A percentile compares a stretch with the other conserved stretches of the same genome.
phyloP scores from a whole-genome alignment of 2,329 filamentous ascomycete species.

The Teratosphaeria epicoccoides region DNA sequence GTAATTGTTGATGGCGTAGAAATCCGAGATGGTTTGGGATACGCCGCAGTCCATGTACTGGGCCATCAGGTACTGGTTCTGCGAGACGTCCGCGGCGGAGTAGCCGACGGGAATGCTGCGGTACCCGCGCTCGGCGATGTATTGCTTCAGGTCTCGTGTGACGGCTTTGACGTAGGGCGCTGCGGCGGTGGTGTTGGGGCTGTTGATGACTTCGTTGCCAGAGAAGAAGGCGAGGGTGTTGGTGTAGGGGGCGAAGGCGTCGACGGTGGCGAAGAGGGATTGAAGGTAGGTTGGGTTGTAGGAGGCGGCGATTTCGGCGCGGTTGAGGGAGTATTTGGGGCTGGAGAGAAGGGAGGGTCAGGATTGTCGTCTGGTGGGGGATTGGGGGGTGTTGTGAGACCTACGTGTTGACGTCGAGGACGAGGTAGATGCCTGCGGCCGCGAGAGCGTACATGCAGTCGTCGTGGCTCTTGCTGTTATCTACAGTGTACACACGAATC shows the following conservation, averaged over 20 bases:
- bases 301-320: slow-evolving; percentile 54
- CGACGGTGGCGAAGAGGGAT: slow-evolving; percentile 74
- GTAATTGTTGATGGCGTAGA: slow-evolving; percentile 83
- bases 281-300: slow-evolving; percentile 83
- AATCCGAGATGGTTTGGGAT: slow-evolving; percentile 67
- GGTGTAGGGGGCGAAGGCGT: slow-evolving; percentile 68
- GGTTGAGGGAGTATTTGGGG: slow-evolving; percentile 79
- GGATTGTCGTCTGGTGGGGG: too few relatives aligned
- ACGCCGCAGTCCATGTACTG: slow-evolving; percentile 82
- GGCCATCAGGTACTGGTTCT: slow-evolving; percentile 75
- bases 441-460: slow-evolving; percentile 71
- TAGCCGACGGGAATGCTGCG: slow-evolving; percentile 66
- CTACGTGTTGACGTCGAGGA: slow-evolving; percentile 80
- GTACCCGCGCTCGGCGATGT: slow-evolving; percentile 59
- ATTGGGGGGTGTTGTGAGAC: too few relatives aligned
- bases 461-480: slow-evolving; percentile 71
- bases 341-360: too few relatives aligned
- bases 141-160: slow-evolving; percentile 68
- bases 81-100: slow-evolving; percentile 70
- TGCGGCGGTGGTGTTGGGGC: slow-evolving; percentile 47
- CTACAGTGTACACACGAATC: slow-evolving; percentile 83
- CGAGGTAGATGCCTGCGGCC: slow-evolving; percentile 80
- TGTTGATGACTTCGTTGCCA: slow-evolving; percentile 63
- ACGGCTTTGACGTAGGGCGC: slow-evolving; percentile 59
- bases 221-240: slow-evolving; percentile 80